A percentile compares a stretch with the other conserved stretches of the same genome.
Conservation (phyloP, 2,329 filamentous ascomycete genomes). For the Ilyonectria robusta region DNA sequence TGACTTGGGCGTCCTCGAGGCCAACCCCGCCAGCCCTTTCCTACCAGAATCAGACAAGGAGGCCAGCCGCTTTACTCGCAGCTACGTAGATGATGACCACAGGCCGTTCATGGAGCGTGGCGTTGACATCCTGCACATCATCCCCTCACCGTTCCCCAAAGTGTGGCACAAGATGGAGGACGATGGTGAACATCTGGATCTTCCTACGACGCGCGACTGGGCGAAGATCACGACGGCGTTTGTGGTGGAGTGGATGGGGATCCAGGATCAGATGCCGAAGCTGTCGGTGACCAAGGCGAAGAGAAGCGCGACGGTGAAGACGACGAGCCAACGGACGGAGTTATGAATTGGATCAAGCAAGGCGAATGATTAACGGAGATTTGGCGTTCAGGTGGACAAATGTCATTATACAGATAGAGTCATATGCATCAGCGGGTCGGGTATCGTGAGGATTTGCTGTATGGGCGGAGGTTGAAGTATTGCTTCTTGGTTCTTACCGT, state of each 20-base stretch:
- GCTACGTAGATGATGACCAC: conserved; percentile 86
- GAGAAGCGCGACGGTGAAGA: conserved; percentile 44
- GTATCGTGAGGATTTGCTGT: conserved; percentile 14
- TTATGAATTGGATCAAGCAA: conserved; percentile 41
- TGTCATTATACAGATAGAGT: conserved; percentile 35
- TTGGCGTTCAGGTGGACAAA: conserved; percentile 40
- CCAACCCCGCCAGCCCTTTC: conserved; percentile 67
- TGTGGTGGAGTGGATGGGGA: conserved; percentile 91
- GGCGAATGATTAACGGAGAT: conserved; percentile 12
- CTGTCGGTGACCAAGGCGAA: conserved; percentile 41
- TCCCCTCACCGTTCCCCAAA: conserved; percentile 83
- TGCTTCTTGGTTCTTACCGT: background rate
- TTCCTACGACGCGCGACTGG: conserved; percentile 88
- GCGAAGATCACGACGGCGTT: conserved; percentile 87
- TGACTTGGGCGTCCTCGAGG: conserved; percentile 75
- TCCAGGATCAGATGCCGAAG: conserved; percentile 62
- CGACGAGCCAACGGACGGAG: conserved; percentile 51
- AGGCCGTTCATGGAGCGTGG: conserved; percentile 90
- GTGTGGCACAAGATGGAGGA: conserved; percentile 93
- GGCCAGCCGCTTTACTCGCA: conserved; percentile 61
- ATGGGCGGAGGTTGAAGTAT: background rate
- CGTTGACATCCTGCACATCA: conserved; percentile 90
- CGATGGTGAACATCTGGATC: conserved; percentile 86
- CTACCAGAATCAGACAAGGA: conserved; percentile 74
- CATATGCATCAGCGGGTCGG: conserved; percentile 23